A percentile compares a stretch with the other conserved stretches of the same genome.
Conservation (phyloP, 2,329 filamentous ascomycete species). For the Cercospora citrullina region DNA sequence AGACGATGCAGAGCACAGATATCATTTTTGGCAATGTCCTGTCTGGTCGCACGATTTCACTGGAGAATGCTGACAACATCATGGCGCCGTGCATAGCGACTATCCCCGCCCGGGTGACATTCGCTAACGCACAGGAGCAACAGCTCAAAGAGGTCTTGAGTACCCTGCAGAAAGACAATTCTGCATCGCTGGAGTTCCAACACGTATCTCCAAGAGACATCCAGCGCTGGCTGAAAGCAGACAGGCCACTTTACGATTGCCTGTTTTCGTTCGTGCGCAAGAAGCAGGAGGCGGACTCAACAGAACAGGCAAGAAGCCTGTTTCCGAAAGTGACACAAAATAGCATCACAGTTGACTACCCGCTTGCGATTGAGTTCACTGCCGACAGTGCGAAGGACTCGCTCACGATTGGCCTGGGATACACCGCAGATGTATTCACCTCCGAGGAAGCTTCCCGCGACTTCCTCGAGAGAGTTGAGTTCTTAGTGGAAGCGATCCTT, state of each 20-base stretch:
- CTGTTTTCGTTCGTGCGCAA: conserved; percentile 21
- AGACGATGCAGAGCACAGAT: conserved; percentile 13
- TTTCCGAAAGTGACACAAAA: conserved; percentile 12
- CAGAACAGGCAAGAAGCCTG: background rate
- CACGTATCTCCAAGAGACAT: conserved; percentile 20
- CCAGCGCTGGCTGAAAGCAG: conserved; percentile 18
- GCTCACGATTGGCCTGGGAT: conserved; percentile 17
- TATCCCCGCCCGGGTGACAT: conserved; percentile 15
- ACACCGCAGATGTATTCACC: conserved; percentile 8
- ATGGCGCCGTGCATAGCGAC: conserved; percentile 25
- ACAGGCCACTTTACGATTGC: conserved; percentile 21
- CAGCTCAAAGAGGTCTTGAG: background rate
- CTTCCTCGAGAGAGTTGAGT: conserved; percentile 19
- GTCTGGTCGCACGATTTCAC: conserved; percentile 17
- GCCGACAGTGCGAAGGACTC: conserved; percentile 10
- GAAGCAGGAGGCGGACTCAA: background rate
- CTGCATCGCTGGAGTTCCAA: conserved; percentile 17
- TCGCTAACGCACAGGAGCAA: conserved; percentile 2
- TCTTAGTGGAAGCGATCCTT: conserved; percentile 15
- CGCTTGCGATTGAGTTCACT: conserved; percentile 21
- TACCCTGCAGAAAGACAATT: conserved; percentile 16
- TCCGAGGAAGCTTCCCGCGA: conserved; percentile 2
- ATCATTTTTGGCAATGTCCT: conserved; percentile 24
- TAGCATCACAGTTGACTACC: conserved; percentile 20
- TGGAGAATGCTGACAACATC: conserved; percentile 17